Percentiles rank a stretch among this genome's conserved stretches.
phyloP scores from a whole-genome alignment of 108 stramenopile genomes.

The Nannochloropsis granulata region DNA sequence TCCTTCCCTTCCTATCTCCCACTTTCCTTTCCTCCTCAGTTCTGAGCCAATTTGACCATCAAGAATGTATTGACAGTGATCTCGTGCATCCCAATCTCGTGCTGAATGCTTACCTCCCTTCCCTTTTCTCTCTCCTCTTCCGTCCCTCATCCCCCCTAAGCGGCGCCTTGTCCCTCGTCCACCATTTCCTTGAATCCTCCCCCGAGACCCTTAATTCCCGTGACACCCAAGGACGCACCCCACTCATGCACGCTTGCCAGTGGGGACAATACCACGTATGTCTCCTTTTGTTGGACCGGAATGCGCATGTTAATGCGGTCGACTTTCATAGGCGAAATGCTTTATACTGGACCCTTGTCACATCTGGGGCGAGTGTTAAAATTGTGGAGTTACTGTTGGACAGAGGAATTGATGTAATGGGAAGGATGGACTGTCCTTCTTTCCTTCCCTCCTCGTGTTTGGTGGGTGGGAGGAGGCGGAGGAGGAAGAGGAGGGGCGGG shows the following conservation, averaged over 20 bases:
- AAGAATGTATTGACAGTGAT: too few relatives aligned
- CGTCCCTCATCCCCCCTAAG: background rate
- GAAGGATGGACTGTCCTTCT: background rate
- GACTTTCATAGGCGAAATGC: background rate
- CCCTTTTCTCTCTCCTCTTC: too few relatives aligned
- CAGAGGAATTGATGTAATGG: background rate
- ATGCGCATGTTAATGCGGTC: background rate
- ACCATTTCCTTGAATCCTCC: background rate
- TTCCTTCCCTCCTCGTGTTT: background rate
- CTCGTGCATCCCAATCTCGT: too few relatives aligned
- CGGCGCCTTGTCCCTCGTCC: background rate
- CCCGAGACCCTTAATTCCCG: background rate
- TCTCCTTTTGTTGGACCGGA: background rate
- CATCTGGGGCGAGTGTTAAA: background rate
- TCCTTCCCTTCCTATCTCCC: too few relatives aligned
- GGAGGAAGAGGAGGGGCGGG: background rate
- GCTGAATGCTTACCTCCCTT: too few relatives aligned
- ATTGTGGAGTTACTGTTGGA: background rate
- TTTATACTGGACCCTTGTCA: background rate
- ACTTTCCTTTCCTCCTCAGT: too few relatives aligned
- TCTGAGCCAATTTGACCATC: too few relatives aligned
- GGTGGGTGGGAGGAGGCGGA: background rate
- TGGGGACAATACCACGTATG: background rate
- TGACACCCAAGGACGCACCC: background rate
- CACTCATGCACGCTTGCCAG: background rate